Base-by-base conservation (phyloP, 2,329 filamentous ascomycete genomes). In the Pseudogymnoascus sp. region DNA sequence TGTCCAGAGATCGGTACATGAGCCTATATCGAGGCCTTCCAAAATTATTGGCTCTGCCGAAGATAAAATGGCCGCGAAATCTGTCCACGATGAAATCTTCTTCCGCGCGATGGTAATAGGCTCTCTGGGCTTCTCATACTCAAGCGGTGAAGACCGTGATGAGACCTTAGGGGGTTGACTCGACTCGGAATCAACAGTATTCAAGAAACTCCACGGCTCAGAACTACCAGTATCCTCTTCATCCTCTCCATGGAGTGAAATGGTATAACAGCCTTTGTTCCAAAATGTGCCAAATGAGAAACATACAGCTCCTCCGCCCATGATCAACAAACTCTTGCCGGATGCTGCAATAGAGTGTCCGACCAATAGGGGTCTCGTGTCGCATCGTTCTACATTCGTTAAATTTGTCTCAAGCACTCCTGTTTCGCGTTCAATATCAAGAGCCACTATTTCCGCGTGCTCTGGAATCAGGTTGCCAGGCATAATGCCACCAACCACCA, bases 261-360 rank as follows among this genome's bases (percentile, higher is more conserved):
- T 24, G 4, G 67, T 71, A 62, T 69, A 72, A 59, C 66, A 70
- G 1, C 84, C 84, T 33, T 81, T 79, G 60, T 92, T 93, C 90
- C 90, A 96, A 70, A 85, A 92, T 6, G 89, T 90, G 1, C 92
- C 92, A 82, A 96, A 96, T 0, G 90, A 92, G 77, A 96, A 96
- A 73, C 91, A 96, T 7, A 91, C 90, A 14, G 89, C 91, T 38
- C 91, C 93, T 14, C 93, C 93, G 1, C 91, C 91, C 59, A 89
- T 74, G 6, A 96, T 76, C 8, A 90, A 70, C 2, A 92, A 69
- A 31, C 79, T 76, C 43, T 77, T 70, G 28, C 76, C 76, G 0
- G 81, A 75, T 28, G 77, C 71, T 12, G 82, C 74, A 6, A 82
- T 78, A 4, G 86, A 86, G 62, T 86, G 82, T 2, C 93, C 91